phyloP scores from a whole-genome alignment of 768 basidiomycete genomes.

The Myochromella boudieri region DNA sequence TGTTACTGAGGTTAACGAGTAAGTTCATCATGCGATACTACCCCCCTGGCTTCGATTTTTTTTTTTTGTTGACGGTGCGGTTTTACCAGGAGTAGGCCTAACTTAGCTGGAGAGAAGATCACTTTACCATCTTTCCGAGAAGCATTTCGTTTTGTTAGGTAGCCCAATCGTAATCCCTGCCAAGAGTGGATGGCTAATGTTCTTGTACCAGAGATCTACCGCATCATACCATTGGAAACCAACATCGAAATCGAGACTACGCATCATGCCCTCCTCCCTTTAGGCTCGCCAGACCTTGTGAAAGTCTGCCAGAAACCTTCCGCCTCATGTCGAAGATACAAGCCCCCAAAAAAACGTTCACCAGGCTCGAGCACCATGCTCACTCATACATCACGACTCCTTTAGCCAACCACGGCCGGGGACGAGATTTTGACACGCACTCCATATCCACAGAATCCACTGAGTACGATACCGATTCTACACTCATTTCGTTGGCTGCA shows the following conservation, averaged over 20 bases:
- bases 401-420: too few relatives aligned
- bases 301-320: background rate
- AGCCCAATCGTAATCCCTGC: background rate
- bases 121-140: slow-evolving; percentile 20
- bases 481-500: background rate
- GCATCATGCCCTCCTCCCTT: background rate
- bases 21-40: too few relatives aligned
- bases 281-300: background rate
- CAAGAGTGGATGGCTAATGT: background rate
- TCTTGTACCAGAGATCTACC: background rate
- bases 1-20: background rate
- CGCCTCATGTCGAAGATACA: background rate
- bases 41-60: too few relatives aligned
- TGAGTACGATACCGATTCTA: background rate
- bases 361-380: too few relatives aligned
- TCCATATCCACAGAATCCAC: slow-evolving; percentile 7
- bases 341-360: too few relatives aligned
- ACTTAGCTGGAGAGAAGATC: too few relatives aligned
- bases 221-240: background rate
- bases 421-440: background rate
- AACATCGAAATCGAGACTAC: background rate
- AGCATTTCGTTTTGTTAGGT: slow-evolving; percentile 16
- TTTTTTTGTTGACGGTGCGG: too few relatives aligned
- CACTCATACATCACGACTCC: too few relatives aligned
- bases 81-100: too few relatives aligned